These are phyloP conservation scores for Aspergillus aculeatus DNA, from an alignment of 2,329 filamentous ascomycete species.

Conservation along the genomic window DNA sequence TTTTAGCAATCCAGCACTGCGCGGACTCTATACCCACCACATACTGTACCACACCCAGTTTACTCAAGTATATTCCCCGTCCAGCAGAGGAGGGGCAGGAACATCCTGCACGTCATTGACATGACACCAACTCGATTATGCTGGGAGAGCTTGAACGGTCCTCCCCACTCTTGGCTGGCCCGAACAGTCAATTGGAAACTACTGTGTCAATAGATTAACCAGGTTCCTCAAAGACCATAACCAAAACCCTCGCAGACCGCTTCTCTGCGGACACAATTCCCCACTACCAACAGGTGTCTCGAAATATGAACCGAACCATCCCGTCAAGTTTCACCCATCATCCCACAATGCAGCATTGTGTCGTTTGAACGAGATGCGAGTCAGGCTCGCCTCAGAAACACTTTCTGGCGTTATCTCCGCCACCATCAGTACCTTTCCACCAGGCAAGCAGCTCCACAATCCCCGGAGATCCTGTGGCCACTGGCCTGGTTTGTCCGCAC, in stretches of 20 bases:
- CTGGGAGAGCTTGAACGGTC: not conserved
- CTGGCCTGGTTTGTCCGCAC: not conserved
- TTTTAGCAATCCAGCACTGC: no score
- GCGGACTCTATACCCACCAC: no score
- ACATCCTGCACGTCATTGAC: conserved; percentile 7
- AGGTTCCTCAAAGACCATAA: no score
- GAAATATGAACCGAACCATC: not conserved
- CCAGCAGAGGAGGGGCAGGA: not conserved
- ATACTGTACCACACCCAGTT: no score
- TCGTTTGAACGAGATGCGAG: no score
- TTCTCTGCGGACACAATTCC: not conserved
- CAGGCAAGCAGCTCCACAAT: not conserved
- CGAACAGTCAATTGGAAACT: not conserved
- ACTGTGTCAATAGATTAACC: no score
- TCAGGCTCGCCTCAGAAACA: no score
- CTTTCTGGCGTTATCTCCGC: no score
- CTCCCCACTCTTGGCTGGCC: conserved; percentile 1
- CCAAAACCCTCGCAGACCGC: no score
- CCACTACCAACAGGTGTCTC: not conserved
- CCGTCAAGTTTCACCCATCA: conserved; percentile 1
- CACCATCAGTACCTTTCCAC: not conserved
- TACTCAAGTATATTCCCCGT: no score
- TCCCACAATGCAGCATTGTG: not conserved
- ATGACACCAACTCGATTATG: not conserved
- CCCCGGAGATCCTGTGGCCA: not conserved